phyloP scores from a whole-genome alignment of 228 moss, liverwort and hornwort genomes.

The Sphagnum fallax region DNA sequence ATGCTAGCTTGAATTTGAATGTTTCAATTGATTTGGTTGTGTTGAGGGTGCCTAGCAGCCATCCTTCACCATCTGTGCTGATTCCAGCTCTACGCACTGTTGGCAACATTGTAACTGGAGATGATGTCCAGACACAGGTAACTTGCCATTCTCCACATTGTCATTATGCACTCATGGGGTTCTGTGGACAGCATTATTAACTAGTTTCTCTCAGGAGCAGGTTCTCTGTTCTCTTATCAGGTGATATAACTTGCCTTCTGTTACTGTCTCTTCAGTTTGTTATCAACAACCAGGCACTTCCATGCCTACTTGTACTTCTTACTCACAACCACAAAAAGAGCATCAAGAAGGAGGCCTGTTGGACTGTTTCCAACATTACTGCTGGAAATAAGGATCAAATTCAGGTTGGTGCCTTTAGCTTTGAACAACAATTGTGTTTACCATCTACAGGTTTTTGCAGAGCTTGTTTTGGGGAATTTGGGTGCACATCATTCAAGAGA shows the following conservation, averaged over 20 bases:
- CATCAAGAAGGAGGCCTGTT: slow-evolving; percentile 94
- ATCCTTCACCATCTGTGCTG: slow-evolving; percentile 89
- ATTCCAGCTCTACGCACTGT: slow-evolving; percentile 94
- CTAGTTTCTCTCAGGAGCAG: no score
- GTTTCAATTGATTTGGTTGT: slow-evolving; percentile 3
- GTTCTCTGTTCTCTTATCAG: no score
- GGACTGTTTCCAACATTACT: slow-evolving; percentile 96
- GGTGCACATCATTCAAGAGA: no score
- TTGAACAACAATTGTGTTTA: no score
- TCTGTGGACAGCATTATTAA: no score
- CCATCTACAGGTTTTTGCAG: no score
- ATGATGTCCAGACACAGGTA: slow-evolving; percentile 96
- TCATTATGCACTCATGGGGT: no score
- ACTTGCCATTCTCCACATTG: no score
- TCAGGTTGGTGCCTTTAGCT: slow-evolving; percentile 28
- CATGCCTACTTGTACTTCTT: slow-evolving; percentile 70
- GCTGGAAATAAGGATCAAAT: slow-evolving; percentile 97
- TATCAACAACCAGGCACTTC: slow-evolving; percentile 92
- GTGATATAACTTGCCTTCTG: no score
- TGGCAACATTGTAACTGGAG: slow-evolving; percentile 93
- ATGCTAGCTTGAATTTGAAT: no score
- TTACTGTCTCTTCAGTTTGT: slow-evolving; percentile 46
- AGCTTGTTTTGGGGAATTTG: no score
- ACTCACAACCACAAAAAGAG: slow-evolving; percentile 93
- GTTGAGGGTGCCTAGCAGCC: slow-evolving; percentile 61